Evolutionary conservation across 2,329 filamentous ascomycete species (phyloP), one percentile per base, ranked within the genome.

Genomic region (Zasmidium citrigriseum): DNA sequence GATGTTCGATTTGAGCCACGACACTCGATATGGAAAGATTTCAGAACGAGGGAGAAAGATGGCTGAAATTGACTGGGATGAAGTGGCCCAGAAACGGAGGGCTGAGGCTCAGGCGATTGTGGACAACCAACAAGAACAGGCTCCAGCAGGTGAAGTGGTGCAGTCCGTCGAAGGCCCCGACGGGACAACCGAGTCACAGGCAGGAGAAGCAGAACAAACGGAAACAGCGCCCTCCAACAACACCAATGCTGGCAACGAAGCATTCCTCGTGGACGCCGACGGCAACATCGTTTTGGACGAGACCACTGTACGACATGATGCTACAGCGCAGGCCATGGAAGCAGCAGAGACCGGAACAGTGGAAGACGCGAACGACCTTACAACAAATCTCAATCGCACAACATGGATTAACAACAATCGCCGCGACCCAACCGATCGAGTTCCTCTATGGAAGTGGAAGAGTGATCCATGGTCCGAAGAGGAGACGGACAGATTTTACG

Each of bases 341-440:
- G 78, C 82, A 38, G 81, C 82, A 34, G 72, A 75, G 10, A 61
- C 59, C 29, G 62, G 64, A 22, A 57, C 57, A 41, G 64, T 71
- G 1, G 81, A 89, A 25, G 89, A 91, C 67, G 89, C 93, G 71
- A 88, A 91, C 75, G 89, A 93, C 67, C 88, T 93, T 66, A 91
- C 89, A 1, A 83, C 83, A 18, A 81, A 86, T 54, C 84, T 89
- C 63, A 95, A 87, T 18, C 85, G 84, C 21, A 83, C 82, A 53
- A 89, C 87, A 11, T 91, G 87, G 75, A 78, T 87, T 69, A 87
- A 89, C 76, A 86, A 69, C 77, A 83, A 73, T 54, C 76, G 77
- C 46, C 74, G 77, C n/a, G 76, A 77, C 54, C 77, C 78, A 3
- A 70, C 73, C 7, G 78, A 81, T 10, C 78, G 79, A 29, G 67